A percentile compares a stretch with the other conserved stretches of the same genome.
Evolutionary conservation across 2,329 filamentous ascomycete species (phyloP).

Genomic region (Calonectria hawksworthii): DNA sequence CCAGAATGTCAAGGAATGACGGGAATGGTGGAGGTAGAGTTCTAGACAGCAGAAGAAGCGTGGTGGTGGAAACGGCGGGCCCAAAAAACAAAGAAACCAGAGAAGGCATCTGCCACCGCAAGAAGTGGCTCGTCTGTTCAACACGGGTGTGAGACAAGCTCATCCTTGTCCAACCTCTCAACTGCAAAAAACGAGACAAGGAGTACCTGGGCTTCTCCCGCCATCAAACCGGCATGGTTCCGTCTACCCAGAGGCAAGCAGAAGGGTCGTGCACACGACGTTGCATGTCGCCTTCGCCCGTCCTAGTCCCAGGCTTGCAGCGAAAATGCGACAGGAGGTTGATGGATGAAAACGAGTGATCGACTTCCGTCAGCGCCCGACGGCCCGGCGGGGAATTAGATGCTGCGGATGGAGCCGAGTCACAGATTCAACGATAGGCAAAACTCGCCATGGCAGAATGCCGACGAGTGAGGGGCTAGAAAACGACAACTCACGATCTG

Average conservation of each 20-base stretch:
- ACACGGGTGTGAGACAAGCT: constrained; percentile 23
- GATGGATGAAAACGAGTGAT: not conserved
- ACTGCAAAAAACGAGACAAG: constrained; percentile 15
- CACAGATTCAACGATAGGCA: constrained; percentile 1
- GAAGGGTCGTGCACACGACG: constrained; percentile 5
- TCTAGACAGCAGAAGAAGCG: not conserved
- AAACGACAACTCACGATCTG: constrained; percentile 30
- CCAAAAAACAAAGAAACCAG: constrained; percentile 4
- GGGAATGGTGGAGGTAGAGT: not conserved
- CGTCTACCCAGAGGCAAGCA: not conserved
- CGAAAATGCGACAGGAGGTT: not conserved
- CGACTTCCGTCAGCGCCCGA: constrained; percentile 21
- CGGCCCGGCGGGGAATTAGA: constrained; percentile 9
- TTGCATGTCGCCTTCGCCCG: not conserved
- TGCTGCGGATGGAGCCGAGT: not conserved
- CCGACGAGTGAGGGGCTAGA: constrained; percentile 20
- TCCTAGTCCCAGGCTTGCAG: not conserved
- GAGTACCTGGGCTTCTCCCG: not conserved
- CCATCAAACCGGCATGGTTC: not conserved
- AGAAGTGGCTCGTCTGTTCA: constrained; percentile 1
- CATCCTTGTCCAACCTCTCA: constrained; percentile 18
- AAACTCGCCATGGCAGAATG: not conserved
- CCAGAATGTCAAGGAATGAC: not conserved
- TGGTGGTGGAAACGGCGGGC: not conserved
- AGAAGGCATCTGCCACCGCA: constrained; percentile 7